Conservation (phyloP, 2,329 filamentous ascomycete genomes). For the Nigrospora sphaerica region DNA sequence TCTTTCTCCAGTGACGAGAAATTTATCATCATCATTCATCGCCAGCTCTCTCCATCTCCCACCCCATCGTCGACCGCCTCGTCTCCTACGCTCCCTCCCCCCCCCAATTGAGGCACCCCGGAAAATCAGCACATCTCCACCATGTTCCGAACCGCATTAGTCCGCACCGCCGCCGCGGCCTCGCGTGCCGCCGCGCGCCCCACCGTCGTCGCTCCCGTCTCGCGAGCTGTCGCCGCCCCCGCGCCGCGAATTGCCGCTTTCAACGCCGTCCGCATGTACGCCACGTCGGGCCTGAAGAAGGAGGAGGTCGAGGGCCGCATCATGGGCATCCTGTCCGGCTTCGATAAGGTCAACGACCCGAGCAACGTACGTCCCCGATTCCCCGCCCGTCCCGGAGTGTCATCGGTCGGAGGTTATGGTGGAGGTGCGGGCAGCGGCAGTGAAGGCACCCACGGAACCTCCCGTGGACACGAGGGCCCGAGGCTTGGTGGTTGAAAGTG, state of each 20-base stretch:
- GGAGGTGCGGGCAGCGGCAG: not conserved
- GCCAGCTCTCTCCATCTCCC: slow-evolving; percentile 11
- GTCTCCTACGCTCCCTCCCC: slow-evolving; percentile 3
- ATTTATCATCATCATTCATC: slow-evolving; percentile 22
- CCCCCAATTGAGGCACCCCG: slow-evolving; percentile 5
- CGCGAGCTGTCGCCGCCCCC: slow-evolving; percentile 49
- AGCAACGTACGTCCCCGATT: slow-evolving; percentile 44
- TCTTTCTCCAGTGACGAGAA: slow-evolving; percentile 18
- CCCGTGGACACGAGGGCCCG: not conserved
- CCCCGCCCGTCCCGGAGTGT: no score
- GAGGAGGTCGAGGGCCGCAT: slow-evolving; percentile 87
- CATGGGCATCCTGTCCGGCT: slow-evolving; percentile 86
- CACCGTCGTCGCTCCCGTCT: slow-evolving; percentile 44
- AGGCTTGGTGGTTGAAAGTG: not conserved
- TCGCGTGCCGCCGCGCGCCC: slow-evolving; percentile 51
- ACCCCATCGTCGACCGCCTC: slow-evolving; percentile 4
- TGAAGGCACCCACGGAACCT: no score
- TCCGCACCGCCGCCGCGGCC: slow-evolving; percentile 64
- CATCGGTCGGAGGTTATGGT: not conserved
- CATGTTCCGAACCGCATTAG: slow-evolving; percentile 87
- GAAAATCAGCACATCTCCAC: slow-evolving; percentile 2
- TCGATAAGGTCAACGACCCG: slow-evolving; percentile 83
- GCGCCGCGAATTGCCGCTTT: slow-evolving; percentile 54
- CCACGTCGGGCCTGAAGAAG: slow-evolving; percentile 69
- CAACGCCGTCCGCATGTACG: slow-evolving; percentile 76